Percentiles rank a stretch among this genome's conserved stretches.
Conservation (phyloP, 1,284 basidiomycete species). For the Pulchroboletus neoregius region DNA sequence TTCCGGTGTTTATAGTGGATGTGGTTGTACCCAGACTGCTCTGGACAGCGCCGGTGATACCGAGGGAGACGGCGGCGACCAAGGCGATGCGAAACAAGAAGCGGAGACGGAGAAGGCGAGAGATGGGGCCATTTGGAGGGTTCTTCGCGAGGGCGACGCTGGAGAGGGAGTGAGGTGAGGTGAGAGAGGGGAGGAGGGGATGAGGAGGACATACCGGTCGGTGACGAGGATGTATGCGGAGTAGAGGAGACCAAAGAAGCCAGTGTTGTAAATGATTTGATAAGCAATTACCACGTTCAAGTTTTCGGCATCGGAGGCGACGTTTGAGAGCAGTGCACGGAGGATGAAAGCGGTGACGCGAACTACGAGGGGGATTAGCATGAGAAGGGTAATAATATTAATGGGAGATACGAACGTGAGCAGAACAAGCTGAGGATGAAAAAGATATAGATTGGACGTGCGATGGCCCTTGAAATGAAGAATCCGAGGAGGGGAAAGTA, state of each 20-base stretch:
- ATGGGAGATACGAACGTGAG: conserved; percentile 34
- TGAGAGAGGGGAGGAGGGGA: neutral
- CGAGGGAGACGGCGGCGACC: conserved; percentile 35
- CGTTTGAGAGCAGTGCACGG: conserved; percentile 30
- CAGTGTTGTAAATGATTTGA: conserved; percentile 32
- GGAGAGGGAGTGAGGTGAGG: neutral
- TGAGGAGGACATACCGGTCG: conserved; percentile 33
- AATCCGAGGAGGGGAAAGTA: conserved; percentile 38
- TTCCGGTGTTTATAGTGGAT: conserved; percentile 13
- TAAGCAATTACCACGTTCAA: conserved; percentile 27
- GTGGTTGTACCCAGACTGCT: conserved; percentile 2
- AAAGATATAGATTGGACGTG: conserved; percentile 38
- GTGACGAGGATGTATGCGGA: conserved; percentile 30
- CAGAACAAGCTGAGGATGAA: conserved; percentile 44
- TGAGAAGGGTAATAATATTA: conserved; percentile 15
- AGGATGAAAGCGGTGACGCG: conserved; percentile 38
- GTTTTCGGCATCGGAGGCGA: conserved; percentile 23
- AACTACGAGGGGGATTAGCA: conserved; percentile 17
- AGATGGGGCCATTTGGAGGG: conserved; percentile 30
- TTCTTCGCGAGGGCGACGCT: conserved; percentile 21
- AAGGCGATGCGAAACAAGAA: conserved; percentile 32
- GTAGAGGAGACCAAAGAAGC: conserved; percentile 41
- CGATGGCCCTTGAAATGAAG: conserved; percentile 40
- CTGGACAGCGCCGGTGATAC: conserved; percentile 35
- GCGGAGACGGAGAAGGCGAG: conserved; percentile 33